Conservation (phyloP, 805 yeast species). For the Ogataea ganodermae region DNA sequence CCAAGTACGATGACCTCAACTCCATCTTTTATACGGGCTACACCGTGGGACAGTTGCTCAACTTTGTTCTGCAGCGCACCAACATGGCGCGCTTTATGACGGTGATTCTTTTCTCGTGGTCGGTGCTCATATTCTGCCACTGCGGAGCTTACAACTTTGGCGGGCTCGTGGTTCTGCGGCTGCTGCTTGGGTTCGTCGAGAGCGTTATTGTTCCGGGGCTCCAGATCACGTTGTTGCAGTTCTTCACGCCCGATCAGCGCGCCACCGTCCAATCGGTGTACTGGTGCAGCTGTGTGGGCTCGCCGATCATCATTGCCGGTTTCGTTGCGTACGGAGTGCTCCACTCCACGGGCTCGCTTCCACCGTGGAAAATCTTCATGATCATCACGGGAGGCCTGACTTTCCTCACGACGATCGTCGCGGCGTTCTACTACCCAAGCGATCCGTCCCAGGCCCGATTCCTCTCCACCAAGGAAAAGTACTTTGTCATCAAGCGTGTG, state of each 20-base stretch:
- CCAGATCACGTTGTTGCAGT: constrained; percentile 51
- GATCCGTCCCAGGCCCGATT: constrained; percentile 56
- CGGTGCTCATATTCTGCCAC: constrained; percentile 45
- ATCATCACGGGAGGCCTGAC: constrained; percentile 60
- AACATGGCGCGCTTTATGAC: constrained; percentile 44
- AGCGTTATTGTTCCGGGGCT: constrained; percentile 45
- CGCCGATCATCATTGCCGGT: constrained; percentile 43
- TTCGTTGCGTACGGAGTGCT: constrained; percentile 41
- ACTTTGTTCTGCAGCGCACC: constrained; percentile 45
- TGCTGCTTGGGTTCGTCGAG: constrained; percentile 54
- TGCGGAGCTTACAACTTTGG: constrained; percentile 47
- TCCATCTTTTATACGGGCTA: constrained; percentile 57
- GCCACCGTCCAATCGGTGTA: constrained; percentile 57
- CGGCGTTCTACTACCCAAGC: constrained; percentile 50
- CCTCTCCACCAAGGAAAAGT: constrained; percentile 49
- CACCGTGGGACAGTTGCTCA: constrained; percentile 46
- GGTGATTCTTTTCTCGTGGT: constrained; percentile 44
- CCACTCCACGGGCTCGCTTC: constrained; percentile 30
- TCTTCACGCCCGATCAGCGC: constrained; percentile 45
- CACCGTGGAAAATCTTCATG: constrained; percentile 55
- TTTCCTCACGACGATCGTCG: constrained; percentile 37
- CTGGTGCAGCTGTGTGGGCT: constrained; percentile 51
- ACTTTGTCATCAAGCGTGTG: constrained; percentile 48
- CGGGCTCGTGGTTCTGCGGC: constrained; percentile 49
- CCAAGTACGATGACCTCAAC: constrained; percentile 48